A percentile compares a stretch with the other conserved stretches of the same genome.
Evolutionary conservation across 768 basidiomycete species (phyloP).

Genomic region (Saitozyma sp.): DNA sequence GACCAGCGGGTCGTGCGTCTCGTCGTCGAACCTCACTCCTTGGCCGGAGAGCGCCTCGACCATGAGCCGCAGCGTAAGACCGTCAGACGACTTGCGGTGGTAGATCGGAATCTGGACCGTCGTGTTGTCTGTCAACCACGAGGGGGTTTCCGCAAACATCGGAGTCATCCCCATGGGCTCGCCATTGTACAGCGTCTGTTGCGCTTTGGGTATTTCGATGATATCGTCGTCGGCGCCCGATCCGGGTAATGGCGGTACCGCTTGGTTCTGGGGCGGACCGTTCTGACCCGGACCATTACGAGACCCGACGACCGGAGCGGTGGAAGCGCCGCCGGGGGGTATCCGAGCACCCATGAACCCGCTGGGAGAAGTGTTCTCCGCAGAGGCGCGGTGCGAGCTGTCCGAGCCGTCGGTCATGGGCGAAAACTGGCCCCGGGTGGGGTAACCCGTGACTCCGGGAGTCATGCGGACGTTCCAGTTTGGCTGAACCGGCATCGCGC

Average conservation of each 20-base stretch:
- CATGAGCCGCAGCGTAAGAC: conserved; percentile 33
- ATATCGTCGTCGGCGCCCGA: conserved; percentile 11
- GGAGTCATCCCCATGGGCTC: conserved; percentile 25
- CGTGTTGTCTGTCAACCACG: conserved; percentile 35
- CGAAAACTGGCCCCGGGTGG: too few species aligned
- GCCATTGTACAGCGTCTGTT: conserved; percentile 30
- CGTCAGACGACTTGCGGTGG: conserved; percentile 41
- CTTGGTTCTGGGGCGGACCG: background rate
- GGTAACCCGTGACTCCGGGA: too few species aligned
- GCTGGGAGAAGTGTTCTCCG: too few species aligned
- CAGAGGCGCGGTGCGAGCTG: too few species aligned
- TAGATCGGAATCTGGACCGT: conserved; percentile 32
- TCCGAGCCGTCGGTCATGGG: too few species aligned
- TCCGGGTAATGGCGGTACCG: background rate
- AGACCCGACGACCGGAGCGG: too few species aligned
- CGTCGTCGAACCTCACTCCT: conserved; percentile 13
- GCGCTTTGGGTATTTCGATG: conserved; percentile 17
- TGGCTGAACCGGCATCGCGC: too few species aligned
- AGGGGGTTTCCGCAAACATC: conserved; percentile 34
- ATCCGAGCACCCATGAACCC: too few species aligned
- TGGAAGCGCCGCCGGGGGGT: too few species aligned
- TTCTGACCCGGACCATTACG: background rate
- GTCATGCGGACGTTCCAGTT: too few species aligned
- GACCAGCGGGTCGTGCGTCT: conserved; percentile 23
- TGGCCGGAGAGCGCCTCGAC: conserved; percentile 27